Evolutionary conservation across 805 yeast genomes (phyloP).

Genomic region (Kodamaea neixiangensis): DNA sequence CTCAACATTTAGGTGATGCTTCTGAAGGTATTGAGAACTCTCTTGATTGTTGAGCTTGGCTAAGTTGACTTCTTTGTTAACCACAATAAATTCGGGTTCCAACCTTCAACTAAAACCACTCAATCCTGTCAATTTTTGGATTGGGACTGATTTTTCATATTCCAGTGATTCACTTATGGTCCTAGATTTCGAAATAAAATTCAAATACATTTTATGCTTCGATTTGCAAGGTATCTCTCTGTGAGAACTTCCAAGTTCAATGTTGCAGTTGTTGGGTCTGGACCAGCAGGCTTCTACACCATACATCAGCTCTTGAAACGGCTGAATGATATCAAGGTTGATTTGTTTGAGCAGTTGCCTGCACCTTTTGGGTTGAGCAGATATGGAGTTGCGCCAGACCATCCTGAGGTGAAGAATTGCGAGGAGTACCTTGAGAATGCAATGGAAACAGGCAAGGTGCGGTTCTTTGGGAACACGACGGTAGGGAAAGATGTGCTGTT

Average conservation of each 20-base stretch:
- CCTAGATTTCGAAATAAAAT: no score
- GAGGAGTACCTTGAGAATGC: constrained; percentile 67
- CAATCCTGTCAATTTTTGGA: no score
- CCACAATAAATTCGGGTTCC: no score
- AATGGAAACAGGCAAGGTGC: constrained; percentile 32
- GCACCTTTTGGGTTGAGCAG: constrained; percentile 91
- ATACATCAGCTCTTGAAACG: constrained; percentile 68
- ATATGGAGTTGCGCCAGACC: constrained; percentile 99
- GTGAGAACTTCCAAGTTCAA: constrained; percentile 20
- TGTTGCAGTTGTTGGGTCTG: constrained; percentile 87
- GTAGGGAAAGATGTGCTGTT: constrained; percentile 66
- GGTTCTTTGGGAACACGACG: constrained; percentile 69
- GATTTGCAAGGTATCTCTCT: constrained; percentile 1
- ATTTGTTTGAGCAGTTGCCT: constrained; percentile 81
- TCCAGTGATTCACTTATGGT: no score
- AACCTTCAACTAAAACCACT: no score
- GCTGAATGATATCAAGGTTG: constrained; percentile 46
- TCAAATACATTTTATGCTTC: neutral
- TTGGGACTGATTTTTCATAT: no score
- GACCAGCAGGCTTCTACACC: constrained; percentile 96
- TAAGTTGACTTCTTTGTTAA: no score
- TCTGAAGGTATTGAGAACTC: no score
- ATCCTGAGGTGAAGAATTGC: constrained; percentile 91
- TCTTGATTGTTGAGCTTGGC: no score
- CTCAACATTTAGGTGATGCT: no score